phyloP scores from a whole-genome alignment of 192 early-diverging fungal species.

The Phlyctochytrium bullatum region DNA sequence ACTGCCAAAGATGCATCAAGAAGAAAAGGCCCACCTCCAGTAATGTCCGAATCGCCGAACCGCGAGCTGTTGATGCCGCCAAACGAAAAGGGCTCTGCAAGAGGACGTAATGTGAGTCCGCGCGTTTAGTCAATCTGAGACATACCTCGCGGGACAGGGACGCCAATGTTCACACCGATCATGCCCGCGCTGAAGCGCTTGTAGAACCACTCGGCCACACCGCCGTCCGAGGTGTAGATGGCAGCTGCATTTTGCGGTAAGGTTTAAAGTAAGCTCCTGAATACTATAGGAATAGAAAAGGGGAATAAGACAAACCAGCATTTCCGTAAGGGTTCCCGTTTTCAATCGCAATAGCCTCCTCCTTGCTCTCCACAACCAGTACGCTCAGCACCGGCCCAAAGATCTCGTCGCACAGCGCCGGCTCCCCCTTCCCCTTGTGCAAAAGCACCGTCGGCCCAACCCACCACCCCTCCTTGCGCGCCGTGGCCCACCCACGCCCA shows the following conservation, averaged over 20 bases:
- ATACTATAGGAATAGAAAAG: not conserved
- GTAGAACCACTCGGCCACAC: slow-evolving; percentile 65
- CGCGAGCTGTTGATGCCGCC: slow-evolving; percentile 68
- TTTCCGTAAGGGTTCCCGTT: slow-evolving; percentile 60
- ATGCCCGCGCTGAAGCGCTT: slow-evolving; percentile 72
- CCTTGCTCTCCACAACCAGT: slow-evolving; percentile 47
- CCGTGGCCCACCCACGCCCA: slow-evolving; percentile 53
- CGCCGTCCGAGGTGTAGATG: slow-evolving; percentile 31
- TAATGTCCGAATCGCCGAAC: slow-evolving; percentile 74
- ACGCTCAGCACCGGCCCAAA: slow-evolving; percentile 80
- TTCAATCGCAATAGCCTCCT: slow-evolving; percentile 72
- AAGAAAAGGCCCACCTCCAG: slow-evolving; percentile 59
- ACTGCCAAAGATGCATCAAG: slow-evolving; percentile 58
- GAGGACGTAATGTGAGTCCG: no score
- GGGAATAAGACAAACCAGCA: slow-evolving; percentile 14
- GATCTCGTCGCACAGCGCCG: slow-evolving; percentile 73
- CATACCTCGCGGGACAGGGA: slow-evolving; percentile 52
- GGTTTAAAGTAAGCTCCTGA: not conserved
- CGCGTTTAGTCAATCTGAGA: no score
- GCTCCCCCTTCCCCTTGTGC: slow-evolving; percentile 55
- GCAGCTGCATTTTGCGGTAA: no score
- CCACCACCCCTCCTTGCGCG: slow-evolving; percentile 59
- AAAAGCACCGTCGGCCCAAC: slow-evolving; percentile 69
- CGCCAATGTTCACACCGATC: slow-evolving; percentile 77
- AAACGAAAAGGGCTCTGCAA: slow-evolving; percentile 74